phyloP scores from a whole-genome alignment of 352 stramenopile genomes.

The Blastocystis sp. region DNA sequence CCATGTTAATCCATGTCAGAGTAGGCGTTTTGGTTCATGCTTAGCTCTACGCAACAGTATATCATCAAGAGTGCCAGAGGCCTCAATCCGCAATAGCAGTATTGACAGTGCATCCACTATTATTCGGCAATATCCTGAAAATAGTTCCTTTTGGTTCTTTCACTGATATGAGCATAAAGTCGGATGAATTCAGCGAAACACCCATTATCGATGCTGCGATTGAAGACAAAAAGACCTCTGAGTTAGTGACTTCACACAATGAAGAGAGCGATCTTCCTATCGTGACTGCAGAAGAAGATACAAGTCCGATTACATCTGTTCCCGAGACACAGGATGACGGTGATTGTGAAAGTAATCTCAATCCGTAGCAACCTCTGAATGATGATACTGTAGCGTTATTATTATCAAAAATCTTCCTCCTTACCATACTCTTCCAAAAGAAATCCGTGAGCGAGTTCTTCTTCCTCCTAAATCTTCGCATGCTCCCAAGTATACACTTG shows the following conservation, averaged over 20 bases:
- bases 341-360: neutral
- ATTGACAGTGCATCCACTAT: neutral
- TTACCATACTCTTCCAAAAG: neutral
- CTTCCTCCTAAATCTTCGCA: neutral
- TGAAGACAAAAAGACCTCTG: neutral
- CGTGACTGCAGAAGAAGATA: neutral
- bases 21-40: neutral
- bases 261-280: neutral
- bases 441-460: neutral
- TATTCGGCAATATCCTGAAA: constrained; percentile 40
- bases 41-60: neutral
- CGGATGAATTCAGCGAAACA: neutral
- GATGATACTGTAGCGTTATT: constrained; percentile 17
- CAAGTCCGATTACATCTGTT: neutral
- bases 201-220: neutral
- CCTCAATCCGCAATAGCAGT: neutral
- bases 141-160: neutral
- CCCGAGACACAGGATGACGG: neutral
- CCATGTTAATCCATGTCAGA: neutral
- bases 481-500: constrained; percentile 35
- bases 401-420: constrained; percentile 48
- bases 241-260: neutral
- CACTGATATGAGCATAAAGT: neutral
- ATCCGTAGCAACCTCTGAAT: neutral
- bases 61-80: neutral